phyloP scores from a whole-genome alignment of 2,329 filamentous ascomycete genomes.

The Aspergillus neotritici region DNA sequence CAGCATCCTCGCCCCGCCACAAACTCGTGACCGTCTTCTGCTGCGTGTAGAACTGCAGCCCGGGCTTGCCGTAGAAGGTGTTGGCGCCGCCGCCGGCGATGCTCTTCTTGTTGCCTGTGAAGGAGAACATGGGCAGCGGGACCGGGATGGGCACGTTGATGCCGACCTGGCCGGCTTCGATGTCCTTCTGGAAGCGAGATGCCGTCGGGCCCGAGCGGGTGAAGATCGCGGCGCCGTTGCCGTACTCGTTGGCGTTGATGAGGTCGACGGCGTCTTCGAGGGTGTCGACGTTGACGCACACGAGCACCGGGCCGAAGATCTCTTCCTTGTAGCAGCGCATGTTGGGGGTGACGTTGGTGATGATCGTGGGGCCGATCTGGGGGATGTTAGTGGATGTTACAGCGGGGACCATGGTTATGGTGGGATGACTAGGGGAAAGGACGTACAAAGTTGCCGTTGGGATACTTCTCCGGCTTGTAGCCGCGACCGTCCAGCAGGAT shows the following conservation, averaged over 20 bases:
- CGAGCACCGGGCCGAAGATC: conserved; percentile 62
- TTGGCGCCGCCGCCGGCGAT: conserved; percentile 85
- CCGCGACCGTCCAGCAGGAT: conserved; percentile 59
- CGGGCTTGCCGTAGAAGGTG: conserved; percentile 92
- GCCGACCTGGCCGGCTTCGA: conserved; percentile 61
- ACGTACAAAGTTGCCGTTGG: conserved; percentile 60
- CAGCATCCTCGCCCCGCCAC: conserved; percentile 81
- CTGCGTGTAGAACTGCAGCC: conserved; percentile 92
- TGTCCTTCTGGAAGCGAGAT: conserved; percentile 57
- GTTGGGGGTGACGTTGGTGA: conserved; percentile 58
- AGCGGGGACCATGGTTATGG: conserved; percentile 1
- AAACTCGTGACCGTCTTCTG: conserved; percentile 93
- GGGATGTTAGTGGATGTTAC: background rate
- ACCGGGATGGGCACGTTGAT: conserved; percentile 64
- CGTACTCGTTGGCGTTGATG: conserved; percentile 63
- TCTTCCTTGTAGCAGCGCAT: conserved; percentile 64
- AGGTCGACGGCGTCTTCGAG: conserved; percentile 58
- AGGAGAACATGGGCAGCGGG: conserved; percentile 57
- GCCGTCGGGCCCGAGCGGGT: conserved; percentile 58
- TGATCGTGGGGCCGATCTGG: conserved; percentile 59
- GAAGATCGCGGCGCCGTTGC: conserved; percentile 63
- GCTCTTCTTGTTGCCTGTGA: conserved; percentile 75
- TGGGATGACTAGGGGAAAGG: background rate
- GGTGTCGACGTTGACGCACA: conserved; percentile 56
- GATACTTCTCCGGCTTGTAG: conserved; percentile 57